Evolutionary conservation across 345 rosid genomes (phyloP), one percentile per base, ranked within the genome.

Genomic region (Euphorbia tirucalli): DNA sequence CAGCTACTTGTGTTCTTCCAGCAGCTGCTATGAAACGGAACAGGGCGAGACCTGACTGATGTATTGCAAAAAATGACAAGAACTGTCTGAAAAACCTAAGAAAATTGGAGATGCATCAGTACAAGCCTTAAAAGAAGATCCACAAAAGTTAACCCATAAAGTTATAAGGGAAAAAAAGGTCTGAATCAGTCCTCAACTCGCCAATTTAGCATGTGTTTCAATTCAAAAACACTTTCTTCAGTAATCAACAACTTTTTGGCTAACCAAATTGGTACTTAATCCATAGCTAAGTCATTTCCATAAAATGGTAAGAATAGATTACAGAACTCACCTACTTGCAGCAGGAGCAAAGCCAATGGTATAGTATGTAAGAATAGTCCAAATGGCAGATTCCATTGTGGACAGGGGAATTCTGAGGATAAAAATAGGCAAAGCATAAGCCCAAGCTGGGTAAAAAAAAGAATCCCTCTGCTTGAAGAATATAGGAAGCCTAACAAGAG

Each of bases 61-160:
- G 60, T 49, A 71, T 48, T 14, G 75, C 24, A 44, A 76, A 30
- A 22, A 70, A 55, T n/a, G 74, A 66, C 41, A 76, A 5, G 11
- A 76, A 71, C 66, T 76, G 79, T 46, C 65, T 76, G 66, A 76
- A 76, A 65, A 76, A 76, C 56, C 79, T 76, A 61, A 57, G 30
- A 19, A 70, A 15, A 2, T 11, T 39, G 11, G 1, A 54, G 35
- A 46, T 61, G 13, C 32, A 24, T 48, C 16, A 70, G 48, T 28
- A 44, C n/a, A n/a, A n/a, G n/a, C n/a, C n/a, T n/a, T n/a, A n/a
- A n/a, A n/a, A n/a, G n/a, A n/a, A n/a, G n/a, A n/a, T n/a, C n/a
- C n/a, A n/a, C n/a, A n/a, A n/a, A n/a, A n/a, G n/a, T n/a, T n/a
- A n/a, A n/a, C n/a, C n/a, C n/a, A n/a, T n/a, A n/a, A n/a, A n/a